phyloP scores from a whole-genome alignment of 2,329 filamentous ascomycete species.

The Pezicula rhizophila region DNA sequence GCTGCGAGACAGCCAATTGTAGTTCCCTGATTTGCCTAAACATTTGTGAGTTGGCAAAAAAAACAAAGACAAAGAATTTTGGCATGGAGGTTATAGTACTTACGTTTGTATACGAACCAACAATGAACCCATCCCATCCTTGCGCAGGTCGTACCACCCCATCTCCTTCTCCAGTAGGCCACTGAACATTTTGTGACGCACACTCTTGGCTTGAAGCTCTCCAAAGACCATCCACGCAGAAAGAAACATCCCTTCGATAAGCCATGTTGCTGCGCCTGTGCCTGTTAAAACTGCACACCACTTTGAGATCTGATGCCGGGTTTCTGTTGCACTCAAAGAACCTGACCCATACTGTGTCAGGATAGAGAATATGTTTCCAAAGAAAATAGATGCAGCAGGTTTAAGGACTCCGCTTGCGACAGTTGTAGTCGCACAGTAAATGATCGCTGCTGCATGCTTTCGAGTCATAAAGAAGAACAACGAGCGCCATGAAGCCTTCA shows the following conservation, averaged over 20 bases:
- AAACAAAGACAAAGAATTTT: background rate
- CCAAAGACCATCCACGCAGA: conserved; percentile 71
- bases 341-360: conserved; percentile 62
- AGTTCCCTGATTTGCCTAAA: conserved; percentile 74
- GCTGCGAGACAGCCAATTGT: conserved; percentile 72
- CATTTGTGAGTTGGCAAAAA: conserved; percentile 16
- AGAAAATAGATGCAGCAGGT: conserved; percentile 61
- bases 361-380: conserved; percentile 69
- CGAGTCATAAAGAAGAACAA: conserved; percentile 69
- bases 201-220: conserved; percentile 68
- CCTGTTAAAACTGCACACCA: conserved; percentile 58
- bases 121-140: conserved; percentile 66
- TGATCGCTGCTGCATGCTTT: conserved; percentile 49
- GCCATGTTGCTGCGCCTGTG: conserved; percentile 60
- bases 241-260: conserved; percentile 62
- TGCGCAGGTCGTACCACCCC: conserved; percentile 72
- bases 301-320: conserved; percentile 49
- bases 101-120: conserved; percentile 70
- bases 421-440: conserved; percentile 49
- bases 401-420: conserved; percentile 54
- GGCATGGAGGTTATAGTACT: conserved; percentile 24
- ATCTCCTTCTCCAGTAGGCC: conserved; percentile 68
- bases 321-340: conserved; percentile 37
- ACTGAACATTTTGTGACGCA: conserved; percentile 59
- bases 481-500: conserved; percentile 20